Conservation (phyloP, 352 stramenopile genomes). For the Thalassiosira mediterranea region DNA sequence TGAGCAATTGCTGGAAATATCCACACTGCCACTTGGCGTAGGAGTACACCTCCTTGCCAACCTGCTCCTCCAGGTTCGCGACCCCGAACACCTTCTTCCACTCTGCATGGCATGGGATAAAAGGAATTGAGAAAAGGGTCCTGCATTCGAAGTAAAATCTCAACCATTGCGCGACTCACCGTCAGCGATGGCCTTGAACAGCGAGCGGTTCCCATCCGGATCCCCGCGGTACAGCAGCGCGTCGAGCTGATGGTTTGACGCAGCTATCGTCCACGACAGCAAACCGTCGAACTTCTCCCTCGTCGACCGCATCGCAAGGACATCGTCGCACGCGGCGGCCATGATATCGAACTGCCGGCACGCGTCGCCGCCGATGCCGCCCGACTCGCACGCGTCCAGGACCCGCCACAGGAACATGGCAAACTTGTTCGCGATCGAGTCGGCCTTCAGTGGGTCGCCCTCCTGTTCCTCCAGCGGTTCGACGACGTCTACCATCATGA, state of each 20-base stretch:
- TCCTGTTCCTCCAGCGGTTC: neutral
- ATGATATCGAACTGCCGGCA: slow-evolving; percentile 27
- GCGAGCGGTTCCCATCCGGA: slow-evolving; percentile 19
- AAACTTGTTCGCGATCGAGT: slow-evolving; percentile 36
- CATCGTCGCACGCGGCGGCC: slow-evolving; percentile 13
- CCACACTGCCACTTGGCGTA: slow-evolving; percentile 28
- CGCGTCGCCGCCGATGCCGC: slow-evolving; percentile 26
- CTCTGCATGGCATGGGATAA: no score
- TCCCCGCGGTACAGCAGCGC: slow-evolving; percentile 6
- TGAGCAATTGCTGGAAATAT: slow-evolving; percentile 30
- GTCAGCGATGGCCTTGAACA: slow-evolving; percentile 27
- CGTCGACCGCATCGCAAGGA: slow-evolving; percentile 30
- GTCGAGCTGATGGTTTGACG: slow-evolving; percentile 2
- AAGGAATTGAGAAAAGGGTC: no score
- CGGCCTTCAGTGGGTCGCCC: neutral
- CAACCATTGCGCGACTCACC: no score
- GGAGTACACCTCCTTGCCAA: slow-evolving; percentile 7
- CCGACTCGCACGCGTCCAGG: slow-evolving; percentile 16
- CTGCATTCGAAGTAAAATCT: no score
- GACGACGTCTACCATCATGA: slow-evolving; percentile 28
- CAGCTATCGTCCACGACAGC: slow-evolving; percentile 30
- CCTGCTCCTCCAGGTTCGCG: neutral
- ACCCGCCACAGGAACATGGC: slow-evolving; percentile 24
- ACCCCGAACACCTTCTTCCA: slow-evolving; percentile 27
- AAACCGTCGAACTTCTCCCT: slow-evolving; percentile 42